Base-by-base conservation (phyloP, 306 rosid species). In the Purshia tridentata region DNA sequence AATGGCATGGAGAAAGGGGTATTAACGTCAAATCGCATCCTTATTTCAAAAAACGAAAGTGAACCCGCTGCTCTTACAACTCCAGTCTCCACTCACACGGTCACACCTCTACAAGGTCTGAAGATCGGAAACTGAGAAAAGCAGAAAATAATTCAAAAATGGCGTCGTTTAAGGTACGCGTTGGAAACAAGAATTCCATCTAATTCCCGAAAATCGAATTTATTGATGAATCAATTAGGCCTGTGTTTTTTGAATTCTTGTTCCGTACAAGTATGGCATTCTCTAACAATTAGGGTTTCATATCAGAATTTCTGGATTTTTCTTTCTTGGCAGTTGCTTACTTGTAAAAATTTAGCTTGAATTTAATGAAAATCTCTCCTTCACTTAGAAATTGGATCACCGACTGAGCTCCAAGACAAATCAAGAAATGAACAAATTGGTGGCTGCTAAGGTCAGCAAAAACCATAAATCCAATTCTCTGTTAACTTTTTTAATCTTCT, bases 361-460 rank as follows among this genome's bases (percentile, higher is more conserved):
- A 40, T 53, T 41, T n/a, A 40, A 40, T 16, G 4, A 37, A 61
- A 39, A 14, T 39, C 9, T 69, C n/a, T 57, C 0, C 11, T 9
- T 48, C 37, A 58, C 9, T 67, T 37, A 19, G 44, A 41, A 16
- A 42, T 52, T 58, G 68, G 22, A 55, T 69, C 67, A 58, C 50
- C 69, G 55, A 23, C 65, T 44, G 67, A 65, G 40, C 44, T 10
- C 53, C 50, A 20, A 8, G 61, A 74, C 40, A 16, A 22, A 22
- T 63, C 76, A 0, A 64, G 51, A 18, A 40, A 8, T 14, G n/a
- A 53, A 67, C 73, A 68, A 53, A 42, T 59, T 81, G 78, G 80
- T 75, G 79, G 77, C 74, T 55, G 13, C 61, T 57, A 73, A 79
- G 82, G 85, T 83, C 55, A 50, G 20, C 4, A 29, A 41, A 73